Conservation (phyloP, 116 monocot genomes). For the Phalaenopsis hybrid region DNA sequence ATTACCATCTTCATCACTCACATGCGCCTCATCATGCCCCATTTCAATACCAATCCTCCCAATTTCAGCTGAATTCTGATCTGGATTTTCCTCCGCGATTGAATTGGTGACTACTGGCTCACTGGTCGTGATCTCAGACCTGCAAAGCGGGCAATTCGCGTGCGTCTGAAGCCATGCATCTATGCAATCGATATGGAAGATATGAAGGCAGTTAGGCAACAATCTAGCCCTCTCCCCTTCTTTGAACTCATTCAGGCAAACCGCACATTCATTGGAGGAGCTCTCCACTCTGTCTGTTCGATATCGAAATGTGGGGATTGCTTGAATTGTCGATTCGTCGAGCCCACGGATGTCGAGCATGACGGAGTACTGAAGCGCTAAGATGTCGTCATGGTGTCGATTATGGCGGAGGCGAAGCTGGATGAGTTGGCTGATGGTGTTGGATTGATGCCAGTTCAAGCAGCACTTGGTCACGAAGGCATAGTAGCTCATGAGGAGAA, state of each 20-base stretch:
- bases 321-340: constrained; percentile 30
- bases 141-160: constrained; percentile 59
- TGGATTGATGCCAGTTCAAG: constrained; percentile 28
- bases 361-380: background rate
- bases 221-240: constrained; percentile 48
- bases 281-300: background rate
- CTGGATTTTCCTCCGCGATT: background rate
- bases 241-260: constrained; percentile 56
- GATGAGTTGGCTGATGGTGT: constrained; percentile 8
- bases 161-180: constrained; percentile 61
- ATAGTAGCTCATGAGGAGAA: constrained; percentile 61
- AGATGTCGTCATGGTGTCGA: background rate
- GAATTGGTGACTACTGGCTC: background rate
- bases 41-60: background rate
- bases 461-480: constrained; percentile 57
- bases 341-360: constrained; percentile 17
- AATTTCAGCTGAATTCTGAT: no score
- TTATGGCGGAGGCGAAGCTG: constrained; percentile 2
- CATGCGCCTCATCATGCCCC: background rate
- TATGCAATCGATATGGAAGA: constrained; percentile 70
- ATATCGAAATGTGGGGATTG: constrained; percentile 49
- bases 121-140: constrained; percentile 24
- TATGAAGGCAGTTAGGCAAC: constrained; percentile 54
- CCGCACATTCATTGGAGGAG: constrained; percentile 41
- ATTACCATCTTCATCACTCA: background rate